phyloP scores from a whole-genome alignment of 805 yeast genomes.

The Ogataea neopini region DNA sequence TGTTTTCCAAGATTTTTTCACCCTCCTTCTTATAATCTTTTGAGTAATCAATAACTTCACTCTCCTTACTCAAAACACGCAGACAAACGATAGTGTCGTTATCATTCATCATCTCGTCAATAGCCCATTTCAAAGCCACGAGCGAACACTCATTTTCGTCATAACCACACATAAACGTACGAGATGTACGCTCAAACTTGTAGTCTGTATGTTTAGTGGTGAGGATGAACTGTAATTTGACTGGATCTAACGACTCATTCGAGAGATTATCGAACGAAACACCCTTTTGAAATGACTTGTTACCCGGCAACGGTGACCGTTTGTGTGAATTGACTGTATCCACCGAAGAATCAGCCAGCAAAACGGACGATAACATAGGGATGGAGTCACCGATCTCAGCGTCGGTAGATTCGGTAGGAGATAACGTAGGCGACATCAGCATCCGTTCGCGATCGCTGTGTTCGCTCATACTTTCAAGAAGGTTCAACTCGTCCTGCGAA shows the following conservation, averaged over 20 bases:
- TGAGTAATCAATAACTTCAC: conserved; percentile 21
- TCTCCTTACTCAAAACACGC: conserved; percentile 41
- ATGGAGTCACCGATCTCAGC: background rate
- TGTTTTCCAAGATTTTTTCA: conserved; percentile 32
- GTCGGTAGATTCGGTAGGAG: conserved; percentile 9
- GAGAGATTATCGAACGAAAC: conserved; percentile 46
- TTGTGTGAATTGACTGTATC: conserved; percentile 4
- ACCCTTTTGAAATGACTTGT: conserved; percentile 30
- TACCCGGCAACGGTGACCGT: conserved; percentile 12
- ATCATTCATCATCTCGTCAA: conserved; percentile 44
- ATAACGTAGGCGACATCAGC: conserved; percentile 21
- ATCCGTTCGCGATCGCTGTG: conserved; percentile 15
- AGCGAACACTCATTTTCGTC: conserved; percentile 44
- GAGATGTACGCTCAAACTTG: conserved; percentile 36
- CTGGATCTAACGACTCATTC: conserved; percentile 33
- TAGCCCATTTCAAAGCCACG: conserved; percentile 46
- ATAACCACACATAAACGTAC: conserved; percentile 46
- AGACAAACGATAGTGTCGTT: conserved; percentile 49
- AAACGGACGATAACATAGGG: conserved; percentile 1
- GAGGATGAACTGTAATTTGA: conserved; percentile 38
- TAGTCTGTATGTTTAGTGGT: conserved; percentile 40
- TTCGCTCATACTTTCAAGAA: conserved; percentile 12
- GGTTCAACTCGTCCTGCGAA: conserved; percentile 20
- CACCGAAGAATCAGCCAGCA: conserved; percentile 5
- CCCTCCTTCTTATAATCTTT: conserved; percentile 38